Base-by-base conservation (phyloP, 805 yeast species). In the Pichia kluyveri region DNA sequence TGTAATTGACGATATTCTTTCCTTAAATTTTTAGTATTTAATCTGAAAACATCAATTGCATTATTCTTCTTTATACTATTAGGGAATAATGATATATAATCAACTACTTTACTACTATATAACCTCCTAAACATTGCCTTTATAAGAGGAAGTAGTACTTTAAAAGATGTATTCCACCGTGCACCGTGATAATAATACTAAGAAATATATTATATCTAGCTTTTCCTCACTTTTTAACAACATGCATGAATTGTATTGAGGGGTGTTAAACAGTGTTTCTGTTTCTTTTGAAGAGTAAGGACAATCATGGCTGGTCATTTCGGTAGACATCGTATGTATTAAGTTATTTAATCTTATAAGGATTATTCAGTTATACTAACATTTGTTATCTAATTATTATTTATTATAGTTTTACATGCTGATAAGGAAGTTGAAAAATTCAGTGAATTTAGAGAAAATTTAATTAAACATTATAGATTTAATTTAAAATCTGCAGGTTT, bases 1-100 rank as follows among this genome's bases (percentile, higher is more conserved):
- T 91, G 98, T 31, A 89, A 68, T 9, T 59, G 54, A 38, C 96
- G 68, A 62, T 80, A 91, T 62, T 93, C 98, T 49, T 79, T 75
- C 45, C 95, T 75, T 43, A 91, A 71, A 17, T 66, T 58, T 43
- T 71, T 67, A 14, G 69, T 57, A 57, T 87, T 80, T 6, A 88
- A 64, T 1, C 62, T 58, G 66, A 88, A 91, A 10, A 34, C 37
- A 8, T 12, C 17, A 10, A 14, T 8, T 28, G 19, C 44, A 34
- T 32, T 72, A 0, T 82, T 82, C 1, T 70, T 47, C 0, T 86
- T 83, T 51, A 87, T 82, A 0, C 89, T 79, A 57, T 76, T 71
- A 0, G 96, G 97, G 61, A 91, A 91, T 15, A 86, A 61, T 19
- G 69, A 64, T 62, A 80, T 90, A 59, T 69, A 82, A 43, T 69